Conservation (phyloP, 2,329 filamentous ascomycete species). For the Beauveria asiatica region DNA sequence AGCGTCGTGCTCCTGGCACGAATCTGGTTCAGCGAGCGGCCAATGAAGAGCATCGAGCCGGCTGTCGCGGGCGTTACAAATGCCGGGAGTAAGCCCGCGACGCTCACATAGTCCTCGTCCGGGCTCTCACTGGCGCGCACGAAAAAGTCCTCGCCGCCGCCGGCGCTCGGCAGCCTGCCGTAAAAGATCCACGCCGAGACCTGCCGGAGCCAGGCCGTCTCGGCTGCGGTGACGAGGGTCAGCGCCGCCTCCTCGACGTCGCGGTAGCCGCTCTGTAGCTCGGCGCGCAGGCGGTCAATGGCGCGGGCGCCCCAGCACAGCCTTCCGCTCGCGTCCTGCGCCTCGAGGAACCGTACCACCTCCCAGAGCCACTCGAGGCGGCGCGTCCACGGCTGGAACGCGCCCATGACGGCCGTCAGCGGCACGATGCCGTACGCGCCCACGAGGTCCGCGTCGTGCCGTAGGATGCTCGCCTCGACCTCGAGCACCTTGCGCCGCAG, state of each 20-base stretch:
- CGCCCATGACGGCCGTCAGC: slow-evolving; percentile 70
- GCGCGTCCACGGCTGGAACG: slow-evolving; percentile 82
- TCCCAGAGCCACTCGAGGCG: slow-evolving; percentile 81
- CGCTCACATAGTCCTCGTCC: slow-evolving; percentile 47
- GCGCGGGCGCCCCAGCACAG: slow-evolving; percentile 60
- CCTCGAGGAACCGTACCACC: slow-evolving; percentile 59
- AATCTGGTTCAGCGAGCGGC: slow-evolving; percentile 80
- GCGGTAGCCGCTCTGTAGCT: slow-evolving; percentile 78
- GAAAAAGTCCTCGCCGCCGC: slow-evolving; percentile 76
- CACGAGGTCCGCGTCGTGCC: slow-evolving; percentile 68
- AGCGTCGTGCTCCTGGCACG: slow-evolving; percentile 47
- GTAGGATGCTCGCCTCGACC: slow-evolving; percentile 71
- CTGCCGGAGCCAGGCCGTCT: slow-evolving; percentile 87
- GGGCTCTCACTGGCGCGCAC: slow-evolving; percentile 45
- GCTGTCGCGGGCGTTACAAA: slow-evolving; percentile 71
- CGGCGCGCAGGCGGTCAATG: slow-evolving; percentile 66
- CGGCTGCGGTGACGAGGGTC: slow-evolving; percentile 66
- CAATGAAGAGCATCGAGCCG: slow-evolving; percentile 81
- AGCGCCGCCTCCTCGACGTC: slow-evolving; percentile 74
- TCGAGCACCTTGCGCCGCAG: slow-evolving; percentile 81
- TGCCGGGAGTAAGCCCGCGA: slow-evolving; percentile 58
- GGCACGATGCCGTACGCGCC: slow-evolving; percentile 92
- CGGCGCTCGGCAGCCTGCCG: slow-evolving; percentile 70
- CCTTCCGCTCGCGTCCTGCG: slow-evolving; percentile 23
- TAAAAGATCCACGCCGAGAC: slow-evolving; percentile 86